These are phyloP conservation scores for Orbilia ellipsospora DNA, from an alignment of 2,329 filamentous ascomycete genomes.

Conservation along the genomic window DNA sequence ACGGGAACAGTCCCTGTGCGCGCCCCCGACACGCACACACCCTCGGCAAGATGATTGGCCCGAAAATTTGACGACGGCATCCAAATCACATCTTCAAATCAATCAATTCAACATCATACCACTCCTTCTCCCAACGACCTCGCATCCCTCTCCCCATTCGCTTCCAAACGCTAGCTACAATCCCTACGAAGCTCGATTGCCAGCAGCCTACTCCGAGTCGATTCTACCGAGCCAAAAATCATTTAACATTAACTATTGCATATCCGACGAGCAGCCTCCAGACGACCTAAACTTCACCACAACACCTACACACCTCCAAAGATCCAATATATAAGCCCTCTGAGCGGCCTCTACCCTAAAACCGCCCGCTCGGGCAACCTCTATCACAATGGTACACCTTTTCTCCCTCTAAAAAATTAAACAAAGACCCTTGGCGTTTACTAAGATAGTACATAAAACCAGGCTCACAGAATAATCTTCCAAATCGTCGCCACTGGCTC, in stretches of 20 bases:
- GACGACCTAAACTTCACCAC: not conserved
- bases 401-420: not conserved
- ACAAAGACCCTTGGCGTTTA: too few relatives aligned
- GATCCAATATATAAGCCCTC: conserved; percentile 2
- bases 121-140: conserved; percentile 3
- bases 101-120: not conserved
- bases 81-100: too few relatives aligned
- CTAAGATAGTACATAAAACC: conserved; percentile 7
- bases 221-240: not conserved
- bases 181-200: not conserved
- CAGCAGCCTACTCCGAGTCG: not conserved
- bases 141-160: not conserved
- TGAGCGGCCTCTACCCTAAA: conserved; percentile 5
- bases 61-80: conserved; percentile 28
- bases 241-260: not conserved
- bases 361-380: conserved; percentile 22
- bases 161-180: not conserved
- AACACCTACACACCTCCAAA: not conserved
- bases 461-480: conserved; percentile 95
- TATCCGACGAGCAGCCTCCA: not conserved
- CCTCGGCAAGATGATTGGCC: not conserved
- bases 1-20: not conserved
- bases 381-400: conserved; percentile 23
- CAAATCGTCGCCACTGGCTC: conserved; percentile 91
- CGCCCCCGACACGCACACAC: not conserved